Percentiles rank a stretch among this genome's conserved stretches.
Evolutionary conservation across 805 yeast species (phyloP).

Genomic region (Yamadazyma sp.): DNA sequence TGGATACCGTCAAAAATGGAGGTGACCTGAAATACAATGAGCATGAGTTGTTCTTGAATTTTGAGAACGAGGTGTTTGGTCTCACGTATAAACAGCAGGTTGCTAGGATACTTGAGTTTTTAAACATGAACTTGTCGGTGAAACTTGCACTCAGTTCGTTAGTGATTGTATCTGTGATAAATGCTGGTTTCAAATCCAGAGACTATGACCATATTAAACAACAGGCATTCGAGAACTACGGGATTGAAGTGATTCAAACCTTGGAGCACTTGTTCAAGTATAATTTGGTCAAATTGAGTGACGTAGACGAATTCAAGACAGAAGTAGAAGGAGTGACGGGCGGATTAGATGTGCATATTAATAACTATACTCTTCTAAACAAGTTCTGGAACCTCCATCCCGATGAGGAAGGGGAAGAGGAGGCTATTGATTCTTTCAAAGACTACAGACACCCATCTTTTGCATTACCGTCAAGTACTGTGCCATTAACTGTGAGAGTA

Average conservation of each 20-base stretch:
- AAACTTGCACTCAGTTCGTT: conserved; percentile 52
- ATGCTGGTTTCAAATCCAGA: conserved; percentile 66
- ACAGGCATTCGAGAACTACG: conserved; percentile 63
- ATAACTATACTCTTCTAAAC: conserved; percentile 38
- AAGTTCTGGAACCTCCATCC: conserved; percentile 54
- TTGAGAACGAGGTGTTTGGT: conserved; percentile 69
- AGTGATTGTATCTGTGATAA: conserved; percentile 58
- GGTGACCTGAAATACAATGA: conserved; percentile 24
- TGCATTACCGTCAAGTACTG: conserved; percentile 73
- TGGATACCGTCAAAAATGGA: conserved; percentile 42
- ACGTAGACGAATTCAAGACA: conserved; percentile 18
- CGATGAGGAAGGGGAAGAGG: conserved; percentile 23
- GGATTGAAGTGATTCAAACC: conserved; percentile 50
- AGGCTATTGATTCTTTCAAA: conserved; percentile 6
- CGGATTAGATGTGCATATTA: conserved; percentile 27
- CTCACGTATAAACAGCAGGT: conserved; percentile 36
- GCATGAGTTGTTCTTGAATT: conserved; percentile 50
- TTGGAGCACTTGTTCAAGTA: conserved; percentile 50
- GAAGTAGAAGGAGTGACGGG: conserved; percentile 34
- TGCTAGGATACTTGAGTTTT: conserved; percentile 36
- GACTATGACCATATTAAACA: conserved; percentile 57
- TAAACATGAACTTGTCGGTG: conserved; percentile 33
- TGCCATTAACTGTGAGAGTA: conserved; percentile 71
- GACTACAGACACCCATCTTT: conserved; percentile 52
- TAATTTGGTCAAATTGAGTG: conserved; percentile 44